A percentile compares a stretch with the other conserved stretches of the same genome.
phyloP scores from a whole-genome alignment of 805 yeast genomes.

The Kuraishia capsulata region DNA sequence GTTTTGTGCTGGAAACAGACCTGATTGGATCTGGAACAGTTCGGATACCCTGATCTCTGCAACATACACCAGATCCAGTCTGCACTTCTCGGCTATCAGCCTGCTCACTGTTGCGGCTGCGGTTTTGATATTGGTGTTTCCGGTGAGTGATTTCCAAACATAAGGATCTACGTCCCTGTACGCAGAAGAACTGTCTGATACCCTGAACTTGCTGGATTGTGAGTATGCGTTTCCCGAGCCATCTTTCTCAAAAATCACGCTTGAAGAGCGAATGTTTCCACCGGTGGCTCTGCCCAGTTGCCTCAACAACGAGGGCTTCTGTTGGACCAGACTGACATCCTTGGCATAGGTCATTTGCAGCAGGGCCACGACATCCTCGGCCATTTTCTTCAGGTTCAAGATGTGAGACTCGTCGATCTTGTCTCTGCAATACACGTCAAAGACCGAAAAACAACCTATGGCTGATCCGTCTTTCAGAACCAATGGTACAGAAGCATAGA shows the following conservation, averaged over 20 bases:
- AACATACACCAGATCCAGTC: constrained; percentile 36
- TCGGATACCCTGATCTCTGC: constrained; percentile 44
- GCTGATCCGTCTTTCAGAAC: constrained; percentile 27
- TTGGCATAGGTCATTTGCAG: constrained; percentile 26
- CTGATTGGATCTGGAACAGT: constrained; percentile 28
- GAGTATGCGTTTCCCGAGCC: constrained; percentile 58
- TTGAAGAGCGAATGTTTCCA: constrained; percentile 18
- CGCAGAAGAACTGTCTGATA: constrained; percentile 19
- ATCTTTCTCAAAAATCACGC: constrained; percentile 50
- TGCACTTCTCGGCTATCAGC: constrained; percentile 22
- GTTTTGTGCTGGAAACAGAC: constrained; percentile 34
- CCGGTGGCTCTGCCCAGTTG: constrained; percentile 53
- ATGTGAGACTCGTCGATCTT: constrained; percentile 27
- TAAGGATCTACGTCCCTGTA: constrained; percentile 20
- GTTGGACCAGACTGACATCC: neutral
- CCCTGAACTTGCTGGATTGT: constrained; percentile 36
- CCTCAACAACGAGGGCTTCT: constrained; percentile 12
- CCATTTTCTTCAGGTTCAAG: constrained; percentile 24
- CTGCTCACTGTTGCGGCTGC: constrained; percentile 34
- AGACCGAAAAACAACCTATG: constrained; percentile 52
- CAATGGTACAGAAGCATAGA: constrained; percentile 61
- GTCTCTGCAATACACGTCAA: constrained; percentile 35
- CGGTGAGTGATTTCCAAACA: constrained; percentile 26
- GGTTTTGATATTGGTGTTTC: constrained; percentile 28
- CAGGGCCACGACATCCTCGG: constrained; percentile 31